Evolutionary conservation across 768 basidiomycete genomes (phyloP), one percentile per base, ranked within the genome.

Genomic region (Cubamyces lactineus): DNA sequence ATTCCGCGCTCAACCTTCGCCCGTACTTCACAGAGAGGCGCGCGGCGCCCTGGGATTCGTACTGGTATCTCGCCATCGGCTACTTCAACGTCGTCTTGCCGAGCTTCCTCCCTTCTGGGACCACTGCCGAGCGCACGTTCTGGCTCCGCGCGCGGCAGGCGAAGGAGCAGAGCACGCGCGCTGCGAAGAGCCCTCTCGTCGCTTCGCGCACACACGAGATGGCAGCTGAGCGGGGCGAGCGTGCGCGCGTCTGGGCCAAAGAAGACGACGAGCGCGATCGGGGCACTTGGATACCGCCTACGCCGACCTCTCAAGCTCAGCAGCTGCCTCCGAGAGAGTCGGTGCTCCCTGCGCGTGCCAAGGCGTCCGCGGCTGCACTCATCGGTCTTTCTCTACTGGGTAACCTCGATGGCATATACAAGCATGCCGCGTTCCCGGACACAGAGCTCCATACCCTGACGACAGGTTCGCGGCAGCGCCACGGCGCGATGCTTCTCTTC

Each of bases 51-150:
- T 77, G 81, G 65, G 80, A 82, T 62, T 92, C 90, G 12, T 91
- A 90, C 76, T 92, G 89, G 86, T 91, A 87, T 77, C 79, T 92
- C 38, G 84, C 88, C n/a, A 84, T 91, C 58, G 86, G 88, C 4
- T 91, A 89, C 75, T 91, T 89, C 80, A 93, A 92, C 73, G 80
- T 95, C 66, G 76, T 92, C 57, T 84, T 95, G 8, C 91, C 92
- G 0, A 78, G 81, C 19, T 91, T 93, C 75, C 69, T 90, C 24
- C 86, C 88, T n/a, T 57, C 67, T 15, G 76, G 68, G 9, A 63
- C 66, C 3, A 54, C 59, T 26, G 74, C 81, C 39, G 65, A 80
- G 26, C 68, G 75, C 28, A 81, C 78, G 0, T 89, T 94, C 73
- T 94, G 91, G 91, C 85, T 85, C 62, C 84, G 91, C 56, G 89